Conservation (phyloP, 108 stramenopile genomes). For the Aurantiochytrium sp. region DNA sequence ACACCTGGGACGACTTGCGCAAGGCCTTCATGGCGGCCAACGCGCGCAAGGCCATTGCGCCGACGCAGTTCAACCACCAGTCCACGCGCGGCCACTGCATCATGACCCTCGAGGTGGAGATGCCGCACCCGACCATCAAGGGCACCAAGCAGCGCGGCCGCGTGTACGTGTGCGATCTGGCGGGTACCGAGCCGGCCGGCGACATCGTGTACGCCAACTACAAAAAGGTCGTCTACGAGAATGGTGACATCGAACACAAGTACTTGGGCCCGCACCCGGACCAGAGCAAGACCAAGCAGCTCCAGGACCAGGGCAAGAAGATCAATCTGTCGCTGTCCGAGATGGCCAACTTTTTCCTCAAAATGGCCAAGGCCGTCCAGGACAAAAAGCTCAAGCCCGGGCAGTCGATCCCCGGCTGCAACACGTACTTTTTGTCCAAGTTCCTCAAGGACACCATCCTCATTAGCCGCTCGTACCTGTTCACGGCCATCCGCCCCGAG, state of each 20-base stretch:
- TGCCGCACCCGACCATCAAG: constrained; percentile 50
- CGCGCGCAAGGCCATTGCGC: constrained; percentile 60
- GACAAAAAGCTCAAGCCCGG: constrained; percentile 64
- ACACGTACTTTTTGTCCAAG: constrained; percentile 65
- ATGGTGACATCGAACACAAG: constrained; percentile 57
- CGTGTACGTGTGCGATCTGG: constrained; percentile 62
- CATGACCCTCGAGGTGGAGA: constrained; percentile 64
- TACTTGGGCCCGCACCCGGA: constrained; percentile 57
- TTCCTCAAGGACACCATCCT: constrained; percentile 69
- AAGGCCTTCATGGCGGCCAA: constrained; percentile 50
- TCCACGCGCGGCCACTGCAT: constrained; percentile 63
- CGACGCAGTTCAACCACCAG: constrained; percentile 59
- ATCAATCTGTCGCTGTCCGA: constrained; percentile 63
- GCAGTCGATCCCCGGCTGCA: constrained; percentile 57
- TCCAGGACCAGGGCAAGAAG: constrained; percentile 66
- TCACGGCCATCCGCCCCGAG: constrained; percentile 62
- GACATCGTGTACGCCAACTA: constrained; percentile 61
- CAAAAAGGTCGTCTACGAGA: constrained; percentile 53
- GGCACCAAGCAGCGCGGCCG: constrained; percentile 55
- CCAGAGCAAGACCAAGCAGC: constrained; percentile 59
- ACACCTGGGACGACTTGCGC: constrained; percentile 61
- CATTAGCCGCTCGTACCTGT: constrained; percentile 58
- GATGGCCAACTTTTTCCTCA: constrained; percentile 69
- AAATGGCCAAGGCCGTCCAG: constrained; percentile 61
- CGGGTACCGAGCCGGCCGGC: constrained; percentile 64